Evolutionary conservation across 257 asterid species (phyloP), one percentile per base, ranked within the genome.

Genomic region (Capsicum chinense): DNA sequence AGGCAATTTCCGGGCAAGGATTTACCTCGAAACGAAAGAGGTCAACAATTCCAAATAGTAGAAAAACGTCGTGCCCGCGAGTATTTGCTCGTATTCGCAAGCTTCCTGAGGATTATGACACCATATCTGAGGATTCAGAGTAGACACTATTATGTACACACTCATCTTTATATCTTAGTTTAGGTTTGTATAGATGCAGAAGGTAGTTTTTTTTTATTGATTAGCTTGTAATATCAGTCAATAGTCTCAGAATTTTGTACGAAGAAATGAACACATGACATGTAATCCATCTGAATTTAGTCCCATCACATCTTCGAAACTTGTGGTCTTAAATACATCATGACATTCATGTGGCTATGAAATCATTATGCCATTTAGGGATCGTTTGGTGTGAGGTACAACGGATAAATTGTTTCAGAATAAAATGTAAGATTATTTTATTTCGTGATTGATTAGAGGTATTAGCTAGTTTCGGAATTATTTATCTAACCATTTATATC

Each of bases 1-100:
- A 90, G 86, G 82, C 89, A 7, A 83, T 87, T 85, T 88, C 87
- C 13, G 94, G 87, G 85, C 91, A 83, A 73, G 95, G 98, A 69
- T 95, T 95, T 88, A 84, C 92, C 68, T 85, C 56, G 35, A 96
- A 86, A 90, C 90, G 87, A 79, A 93, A 86, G 92, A 88, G 99
- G 68, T 90, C 97, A 5, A 84, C 54, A 52, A 85, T 87, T 78
- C 86, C 86, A 39, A 89, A 79, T 56, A 90, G 87, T 81, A 80
- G 52, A 80, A 88, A 87, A 83, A 54, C 89, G 26, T 86, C 95
- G 9, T 83, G 83, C 81, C 79, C 80, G 71, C 89, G 94, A 1
- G 89, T 86, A 1, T 85, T 87, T 84, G 91, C 94, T 62, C 97
- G 93, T 86, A 94, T 90, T 84, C 91, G 90, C 81, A 90, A 83